A percentile compares a stretch with the other conserved stretches of the same genome.
These are phyloP conservation scores for Cryptococcus maquisensis DNA, from an alignment of 1,284 basidiomycete species.

Conservation along the genomic window DNA sequence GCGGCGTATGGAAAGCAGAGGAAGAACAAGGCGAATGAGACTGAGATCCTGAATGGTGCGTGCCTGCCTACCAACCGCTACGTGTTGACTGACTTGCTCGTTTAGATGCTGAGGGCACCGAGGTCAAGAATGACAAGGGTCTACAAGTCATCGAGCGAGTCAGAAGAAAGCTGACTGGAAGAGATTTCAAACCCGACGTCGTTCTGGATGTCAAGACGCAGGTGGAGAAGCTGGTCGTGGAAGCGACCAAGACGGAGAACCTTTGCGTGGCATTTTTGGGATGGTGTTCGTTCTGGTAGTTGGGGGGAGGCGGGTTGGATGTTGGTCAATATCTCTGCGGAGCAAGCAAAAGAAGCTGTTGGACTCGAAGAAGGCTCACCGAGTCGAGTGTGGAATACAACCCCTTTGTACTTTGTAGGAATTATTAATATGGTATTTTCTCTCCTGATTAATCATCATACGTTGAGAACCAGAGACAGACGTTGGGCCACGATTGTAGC, in stretches of 20 bases:
- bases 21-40: conserved; percentile 48
- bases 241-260: conserved; percentile 87
- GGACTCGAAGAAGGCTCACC: background rate
- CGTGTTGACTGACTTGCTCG: background rate
- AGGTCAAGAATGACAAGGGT: conserved; percentile 85
- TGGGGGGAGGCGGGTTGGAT: background rate
- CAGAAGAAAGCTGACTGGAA: conserved; percentile 85
- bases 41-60: conserved; percentile 48
- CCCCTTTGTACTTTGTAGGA: background rate
- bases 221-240: conserved; percentile 83
- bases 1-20: conserved; percentile 31
- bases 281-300: conserved; percentile 60
- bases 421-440: background rate
- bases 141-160: conserved; percentile 88
- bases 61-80: background rate
- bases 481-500: too few species aligned
- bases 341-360: background rate
- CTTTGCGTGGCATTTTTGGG: conserved; percentile 94
- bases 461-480: too few species aligned
- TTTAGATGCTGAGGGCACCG: conserved; percentile 54
- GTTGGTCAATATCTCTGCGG: too few species aligned
- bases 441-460: too few species aligned
- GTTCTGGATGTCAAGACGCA: conserved; percentile 69
- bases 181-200: conserved; percentile 81
- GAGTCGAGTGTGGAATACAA: background rate